Percentiles rank a stretch among this genome's conserved stretches.
These are phyloP conservation scores for Fomitopsis serialis DNA, from an alignment of 768 basidiomycete genomes.

Conservation along the genomic window DNA sequence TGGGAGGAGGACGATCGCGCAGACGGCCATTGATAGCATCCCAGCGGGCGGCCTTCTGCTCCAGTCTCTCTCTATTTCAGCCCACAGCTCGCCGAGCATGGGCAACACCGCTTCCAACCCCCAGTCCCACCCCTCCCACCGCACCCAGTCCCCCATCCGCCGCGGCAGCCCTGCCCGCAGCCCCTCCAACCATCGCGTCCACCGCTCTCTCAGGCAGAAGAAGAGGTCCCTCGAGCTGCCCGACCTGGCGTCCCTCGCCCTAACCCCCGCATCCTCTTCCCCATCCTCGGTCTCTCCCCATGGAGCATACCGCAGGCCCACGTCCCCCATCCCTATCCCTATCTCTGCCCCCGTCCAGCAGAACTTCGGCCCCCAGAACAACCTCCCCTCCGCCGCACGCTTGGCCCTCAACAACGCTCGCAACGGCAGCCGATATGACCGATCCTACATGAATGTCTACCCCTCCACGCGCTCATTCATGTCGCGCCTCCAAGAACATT, in stretches of 20 bases:
- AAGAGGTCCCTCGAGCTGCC: conserved; percentile 74
- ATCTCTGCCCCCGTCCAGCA: conserved; percentile 24
- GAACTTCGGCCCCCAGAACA: conserved; percentile 24
- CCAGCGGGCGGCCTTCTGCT: conserved; percentile 4
- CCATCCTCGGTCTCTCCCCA: conserved; percentile 39
- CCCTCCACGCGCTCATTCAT: conserved; percentile 40
- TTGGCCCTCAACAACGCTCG: conserved; percentile 24
- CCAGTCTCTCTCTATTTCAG: conserved; percentile 4
- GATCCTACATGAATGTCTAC: conserved; percentile 31
- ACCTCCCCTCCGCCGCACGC: conserved; percentile 39
- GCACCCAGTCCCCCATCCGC: conserved; percentile 19
- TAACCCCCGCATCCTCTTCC: conserved; percentile 37
- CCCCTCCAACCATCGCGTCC: conserved; percentile 27
- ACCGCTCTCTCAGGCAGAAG: conserved; percentile 59
- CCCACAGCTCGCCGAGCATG: conserved; percentile 13
- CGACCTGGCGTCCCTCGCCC: conserved; percentile 53
- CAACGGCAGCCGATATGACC: conserved; percentile 25
- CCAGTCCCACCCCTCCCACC: conserved; percentile 12
- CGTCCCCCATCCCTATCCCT: conserved; percentile 47
- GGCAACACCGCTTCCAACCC: conserved; percentile 20
- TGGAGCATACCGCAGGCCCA: conserved; percentile 34
- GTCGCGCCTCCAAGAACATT: conserved; percentile 13
- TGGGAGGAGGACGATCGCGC: background rate
- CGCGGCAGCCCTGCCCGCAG: conserved; percentile 18
- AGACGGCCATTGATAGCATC: background rate